Evolutionary conservation across 1,284 basidiomycete species (phyloP).

Genomic region (Rhodotorula sp.): DNA sequence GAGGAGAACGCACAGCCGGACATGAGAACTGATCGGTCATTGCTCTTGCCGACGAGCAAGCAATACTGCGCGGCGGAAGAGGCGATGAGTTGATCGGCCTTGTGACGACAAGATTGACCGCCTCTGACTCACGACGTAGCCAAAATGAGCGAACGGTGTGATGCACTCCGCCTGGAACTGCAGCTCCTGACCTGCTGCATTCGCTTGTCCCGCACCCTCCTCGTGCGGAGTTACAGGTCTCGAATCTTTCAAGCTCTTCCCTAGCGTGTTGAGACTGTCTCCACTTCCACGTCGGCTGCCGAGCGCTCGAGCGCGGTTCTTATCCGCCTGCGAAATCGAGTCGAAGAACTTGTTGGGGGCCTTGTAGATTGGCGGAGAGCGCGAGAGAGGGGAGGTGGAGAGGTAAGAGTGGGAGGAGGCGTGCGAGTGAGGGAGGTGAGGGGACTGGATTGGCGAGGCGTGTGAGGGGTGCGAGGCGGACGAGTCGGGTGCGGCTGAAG

Average conservation of each 20-base stretch:
- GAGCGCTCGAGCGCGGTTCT: conserved; percentile 11
- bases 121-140: conserved; percentile 62
- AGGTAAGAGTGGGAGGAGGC: conserved; percentile 5
- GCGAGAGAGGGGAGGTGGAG: conserved; percentile 4
- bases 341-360: conserved; percentile 44
- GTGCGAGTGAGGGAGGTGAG: conserved; percentile 14
- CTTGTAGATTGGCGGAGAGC: conserved; percentile 35
- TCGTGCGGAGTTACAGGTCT: background rate
- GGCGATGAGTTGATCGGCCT: background rate
- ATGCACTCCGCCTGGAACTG: conserved; percentile 67
- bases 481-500: background rate
- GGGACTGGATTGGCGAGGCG: conserved; percentile 9
- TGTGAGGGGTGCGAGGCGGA: conserved; percentile 22
- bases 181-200: conserved; percentile 40
- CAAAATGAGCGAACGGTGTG: conserved; percentile 84
- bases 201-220: background rate
- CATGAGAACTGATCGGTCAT: conserved; percentile 60
- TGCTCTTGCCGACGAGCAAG: conserved; percentile 60
- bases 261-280: conserved; percentile 1
- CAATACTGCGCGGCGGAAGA: conserved; percentile 58
- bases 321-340: conserved; percentile 35
- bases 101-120: no score
- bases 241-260: background rate
- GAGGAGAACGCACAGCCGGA: conserved; percentile 57
- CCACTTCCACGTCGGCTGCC: background rate